A percentile compares a stretch with the other conserved stretches of the same genome.
phyloP scores from a whole-genome alignment of 1,284 basidiomycete species.

The Ustilago shanxiensis region DNA sequence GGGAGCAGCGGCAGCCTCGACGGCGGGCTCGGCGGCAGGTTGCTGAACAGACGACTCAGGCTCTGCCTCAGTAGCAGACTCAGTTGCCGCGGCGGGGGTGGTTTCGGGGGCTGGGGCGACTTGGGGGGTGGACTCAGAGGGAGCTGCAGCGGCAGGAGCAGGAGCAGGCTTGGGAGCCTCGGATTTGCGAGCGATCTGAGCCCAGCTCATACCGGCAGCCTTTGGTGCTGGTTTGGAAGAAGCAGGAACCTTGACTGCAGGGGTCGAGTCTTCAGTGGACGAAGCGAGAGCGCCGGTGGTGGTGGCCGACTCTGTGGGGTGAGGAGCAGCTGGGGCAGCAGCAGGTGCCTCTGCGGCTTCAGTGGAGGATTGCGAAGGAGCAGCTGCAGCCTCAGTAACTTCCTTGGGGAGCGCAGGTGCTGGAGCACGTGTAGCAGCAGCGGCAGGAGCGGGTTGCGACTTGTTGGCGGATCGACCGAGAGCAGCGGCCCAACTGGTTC shows the following conservation, averaged over 20 bases:
- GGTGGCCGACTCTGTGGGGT: constrained; percentile 39
- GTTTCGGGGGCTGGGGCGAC: constrained; percentile 16
- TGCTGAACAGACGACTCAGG: constrained; percentile 12
- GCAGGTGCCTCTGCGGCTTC: constrained; percentile 21
- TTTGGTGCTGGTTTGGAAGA: constrained; percentile 41
- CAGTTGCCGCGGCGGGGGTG: constrained; percentile 16
- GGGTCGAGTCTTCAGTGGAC: constrained; percentile 26
- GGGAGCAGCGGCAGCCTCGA: constrained; percentile 17
- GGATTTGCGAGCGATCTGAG: constrained; percentile 66
- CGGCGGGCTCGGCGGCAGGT: constrained; percentile 14
- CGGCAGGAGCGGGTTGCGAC: constrained; percentile 34
- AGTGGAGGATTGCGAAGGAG: constrained; percentile 6
- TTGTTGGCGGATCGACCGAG: constrained; percentile 46
- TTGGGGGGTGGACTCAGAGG: constrained; percentile 15
- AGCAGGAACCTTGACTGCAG: constrained; percentile 56
- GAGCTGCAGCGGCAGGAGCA: constrained; percentile 20
- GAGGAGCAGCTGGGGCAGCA: constrained; percentile 23
- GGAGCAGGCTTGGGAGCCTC: constrained; percentile 58
- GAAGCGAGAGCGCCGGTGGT: constrained; percentile 47
- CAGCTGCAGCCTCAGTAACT: constrained; percentile 24
- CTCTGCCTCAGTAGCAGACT: constrained; percentile 20
- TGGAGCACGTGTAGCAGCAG: constrained; percentile 36
- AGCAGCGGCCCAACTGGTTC: constrained; percentile 61
- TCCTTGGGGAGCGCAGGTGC: constrained; percentile 42
- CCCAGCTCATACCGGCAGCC: constrained; percentile 65